Evolutionary conservation across 208 protist genomes (phyloP).

Genomic region (Trypanosoma conorhini): DNA sequence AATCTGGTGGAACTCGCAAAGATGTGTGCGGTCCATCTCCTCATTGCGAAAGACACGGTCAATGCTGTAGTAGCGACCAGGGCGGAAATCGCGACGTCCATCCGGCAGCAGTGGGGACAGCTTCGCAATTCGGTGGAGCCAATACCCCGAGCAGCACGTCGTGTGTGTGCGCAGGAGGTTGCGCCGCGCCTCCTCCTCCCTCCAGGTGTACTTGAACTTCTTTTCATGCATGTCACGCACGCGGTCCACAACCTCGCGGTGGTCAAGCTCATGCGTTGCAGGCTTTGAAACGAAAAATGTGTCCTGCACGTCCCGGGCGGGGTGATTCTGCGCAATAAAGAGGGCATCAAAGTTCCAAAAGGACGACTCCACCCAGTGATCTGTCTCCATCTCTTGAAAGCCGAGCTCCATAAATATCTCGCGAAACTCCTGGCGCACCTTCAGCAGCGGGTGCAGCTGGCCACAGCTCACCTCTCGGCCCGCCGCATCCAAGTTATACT

Average conservation of each 20-base stretch:
- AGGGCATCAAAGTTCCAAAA: conserved; percentile 99
- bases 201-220: conserved; percentile 95
- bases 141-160: conserved; percentile 98
- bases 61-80: conserved; percentile 99
- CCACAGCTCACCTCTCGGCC: conserved; percentile 91
- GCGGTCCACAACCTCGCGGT: conserved; percentile 91
- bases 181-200: conserved; percentile 92
- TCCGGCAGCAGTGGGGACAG: conserved; percentile 40
- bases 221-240: conserved; percentile 95
- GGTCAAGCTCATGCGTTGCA: conserved; percentile 33
- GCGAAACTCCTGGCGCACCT: conserved; percentile 98
- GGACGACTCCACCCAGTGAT: conserved; percentile 98
- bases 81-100: conserved; percentile 89
- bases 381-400: conserved; percentile 99
- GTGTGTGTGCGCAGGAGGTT: conserved; percentile 99
- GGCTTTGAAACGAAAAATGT: conserved; percentile 99
- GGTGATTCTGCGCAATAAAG: conserved; percentile 99
- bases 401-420: conserved; percentile 99
- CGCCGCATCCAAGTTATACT: conserved; percentile 96
- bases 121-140: conserved; percentile 96
- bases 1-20: conserved; percentile 99
- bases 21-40: conserved; percentile 99
- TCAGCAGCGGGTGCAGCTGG: conserved; percentile 98
- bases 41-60: conserved; percentile 99
- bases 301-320: conserved; percentile 99